Base-by-base conservation (phyloP, 208 protist species). In the Trypanosoma rangeli region DNA sequence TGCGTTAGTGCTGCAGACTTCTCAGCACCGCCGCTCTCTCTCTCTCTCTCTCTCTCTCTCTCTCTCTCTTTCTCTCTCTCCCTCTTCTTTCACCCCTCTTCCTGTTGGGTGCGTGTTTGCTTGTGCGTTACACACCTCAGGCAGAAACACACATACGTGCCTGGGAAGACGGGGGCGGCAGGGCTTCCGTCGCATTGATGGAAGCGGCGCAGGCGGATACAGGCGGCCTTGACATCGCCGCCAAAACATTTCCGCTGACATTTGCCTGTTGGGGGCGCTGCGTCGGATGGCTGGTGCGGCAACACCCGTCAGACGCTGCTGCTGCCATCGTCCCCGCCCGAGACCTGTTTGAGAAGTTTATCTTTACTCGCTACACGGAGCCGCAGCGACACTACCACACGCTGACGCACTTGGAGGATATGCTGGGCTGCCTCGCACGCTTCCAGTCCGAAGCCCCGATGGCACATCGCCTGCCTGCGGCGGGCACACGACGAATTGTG, bases 381-480 rank as follows among this genome's bases (percentile, higher is more conserved):
- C 76, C 82, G 37, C 77, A 88, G 67, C 79, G 85, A 4, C 70
- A 89, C 70, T 92, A 94, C 72, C 85, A 94, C 78, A 94, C 80
- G 18, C 64, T 90, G 49, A 55, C 64, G 5, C 88, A 94, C 61
- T 62, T 92, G 26, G 79, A 87, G 59, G 78, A 79, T 50, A 87
- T 91, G 83, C 48, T 94, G 20, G 42, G 15, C 0, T 29, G 84
- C 26, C 44, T 85, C 42, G 31, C 26, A 7, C 20, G 31, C 0
- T 90, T 55, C 64, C 66, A 81, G 35, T 42, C 35, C 5, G 24
- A 48, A 2, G 44, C 70, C 16, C 39, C n/a, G 16, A 31, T 46
- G 24, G 54, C 61, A 0, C 60, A 73, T 18, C 44, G 46, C 0
- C 56, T 68, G 50, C 29, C 16, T 20, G 24, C 24, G 9, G 42